Evolutionary conservation across 768 basidiomycete genomes (phyloP).

Genomic region (Boletus rubroflammeus): DNA sequence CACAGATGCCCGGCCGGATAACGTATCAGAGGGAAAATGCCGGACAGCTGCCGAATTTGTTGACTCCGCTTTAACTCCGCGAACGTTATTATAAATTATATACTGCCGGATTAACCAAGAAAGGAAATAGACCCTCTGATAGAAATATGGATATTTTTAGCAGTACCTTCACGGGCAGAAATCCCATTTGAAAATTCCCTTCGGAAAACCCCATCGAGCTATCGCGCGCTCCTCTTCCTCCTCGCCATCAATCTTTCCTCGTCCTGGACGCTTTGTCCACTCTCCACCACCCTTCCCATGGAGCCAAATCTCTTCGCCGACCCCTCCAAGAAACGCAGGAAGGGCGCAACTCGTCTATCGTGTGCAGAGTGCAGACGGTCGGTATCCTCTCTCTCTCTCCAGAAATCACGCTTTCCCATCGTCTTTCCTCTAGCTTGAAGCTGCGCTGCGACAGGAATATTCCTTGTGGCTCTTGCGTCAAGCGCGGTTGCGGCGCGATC

Average conservation of each 20-base stretch:
- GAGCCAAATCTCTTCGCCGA: constrained; percentile 27
- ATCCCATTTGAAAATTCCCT: constrained; percentile 7
- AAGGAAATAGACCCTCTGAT: constrained; percentile 13
- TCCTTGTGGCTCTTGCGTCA: constrained; percentile 78
- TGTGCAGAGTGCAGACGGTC: constrained; percentile 81
- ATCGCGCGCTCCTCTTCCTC: constrained; percentile 17
- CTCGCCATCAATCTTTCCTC: constrained; percentile 26
- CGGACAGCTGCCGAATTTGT: not conserved
- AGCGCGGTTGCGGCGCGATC: constrained; percentile 76
- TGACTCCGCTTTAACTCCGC: constrained; percentile 23
- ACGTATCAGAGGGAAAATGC: constrained; percentile 9
- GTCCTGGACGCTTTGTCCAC: constrained; percentile 17
- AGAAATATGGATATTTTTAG: constrained; percentile 19
- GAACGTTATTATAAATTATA: constrained; percentile 11
- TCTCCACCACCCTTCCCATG: constrained; percentile 13
- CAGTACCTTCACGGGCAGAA: constrained; percentile 4
- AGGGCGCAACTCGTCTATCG: constrained; percentile 72
- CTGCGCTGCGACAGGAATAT: constrained; percentile 64
- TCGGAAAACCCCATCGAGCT: constrained; percentile 17
- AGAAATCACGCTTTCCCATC: not conserved
- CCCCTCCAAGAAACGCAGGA: constrained; percentile 55
- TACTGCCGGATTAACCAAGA: constrained; percentile 21
- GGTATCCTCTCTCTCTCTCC: constrained; percentile 1
- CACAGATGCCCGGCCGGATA: no score
- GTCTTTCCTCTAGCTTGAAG: constrained; percentile 22